Evolutionary conservation across 2,329 filamentous ascomycete species (phyloP).

Genomic region (Fusarium lyarnte): DNA sequence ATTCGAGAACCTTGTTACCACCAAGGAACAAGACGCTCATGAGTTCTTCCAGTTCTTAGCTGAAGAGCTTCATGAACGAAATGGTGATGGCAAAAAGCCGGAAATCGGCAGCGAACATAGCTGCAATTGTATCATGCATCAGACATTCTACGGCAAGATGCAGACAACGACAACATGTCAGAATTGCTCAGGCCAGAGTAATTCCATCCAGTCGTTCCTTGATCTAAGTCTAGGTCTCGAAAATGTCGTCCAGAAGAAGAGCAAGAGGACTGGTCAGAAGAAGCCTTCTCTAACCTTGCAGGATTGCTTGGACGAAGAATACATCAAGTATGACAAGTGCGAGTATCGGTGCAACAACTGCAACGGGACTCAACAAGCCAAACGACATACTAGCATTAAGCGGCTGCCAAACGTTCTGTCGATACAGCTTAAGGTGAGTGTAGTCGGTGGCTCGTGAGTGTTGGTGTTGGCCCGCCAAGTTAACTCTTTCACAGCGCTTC

Average conservation of each 20-base stretch:
- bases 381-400: conserved; percentile 85
- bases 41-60: conserved; percentile 97
- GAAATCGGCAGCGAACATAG: conserved; percentile 68
- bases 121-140: conserved; percentile 92
- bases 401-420: conserved; percentile 87
- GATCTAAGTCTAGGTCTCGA: conserved; percentile 92
- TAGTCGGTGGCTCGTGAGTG: neutral
- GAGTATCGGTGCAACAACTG: conserved; percentile 90
- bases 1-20: conserved; percentile 82
- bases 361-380: conserved; percentile 78
- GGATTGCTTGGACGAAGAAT: conserved; percentile 85
- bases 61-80: conserved; percentile 87
- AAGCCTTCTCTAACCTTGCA: conserved; percentile 62
- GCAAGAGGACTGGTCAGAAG: conserved; percentile 63
- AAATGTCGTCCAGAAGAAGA: conserved; percentile 72
- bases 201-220: conserved; percentile 87
- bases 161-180: conserved; percentile 92
- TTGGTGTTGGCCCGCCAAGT: neutral
- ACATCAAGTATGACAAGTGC: conserved; percentile 86
- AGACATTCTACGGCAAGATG: conserved; percentile 92
- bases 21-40: conserved; percentile 95
- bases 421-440: conserved; percentile 85
- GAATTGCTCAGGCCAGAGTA: conserved; percentile 83
- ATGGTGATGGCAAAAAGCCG: conserved; percentile 73
- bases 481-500: conserved; percentile 62